Base-by-base conservation (phyloP, 139 green algal genomes). In the Tetradesmus lagerheimii region DNA sequence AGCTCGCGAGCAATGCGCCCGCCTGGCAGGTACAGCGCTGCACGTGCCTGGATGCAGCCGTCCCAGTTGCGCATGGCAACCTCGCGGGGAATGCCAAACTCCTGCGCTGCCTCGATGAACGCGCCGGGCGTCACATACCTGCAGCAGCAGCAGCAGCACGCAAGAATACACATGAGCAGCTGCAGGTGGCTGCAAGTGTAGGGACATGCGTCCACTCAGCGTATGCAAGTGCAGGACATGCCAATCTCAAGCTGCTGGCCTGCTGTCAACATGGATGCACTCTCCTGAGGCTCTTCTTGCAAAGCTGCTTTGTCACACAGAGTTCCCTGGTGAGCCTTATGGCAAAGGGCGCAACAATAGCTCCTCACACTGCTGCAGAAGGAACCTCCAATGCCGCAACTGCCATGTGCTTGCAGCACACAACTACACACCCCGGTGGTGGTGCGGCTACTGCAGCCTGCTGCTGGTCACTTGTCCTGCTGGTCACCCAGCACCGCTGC, bases 111-210 rank as follows among this genome's bases (percentile, higher is more conserved):
- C 93, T 99, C 97, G 18, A 94, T 93, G 71, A 98, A 97, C 0
- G 96, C 97, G 4, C 97, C 97, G 9, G 94, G 94, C 16, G 97
- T 98, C 0, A 97, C 97, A 89, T 98, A 98, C 79, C 96, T 97
- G 93, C 23, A 83, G 18, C 41, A 47, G 77, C 43, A 91, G 35
- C 57, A 38, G 62, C 11, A 4, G 47, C 80, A 74, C 80, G 41
- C 18, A 25, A 83, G 35, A 16, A 34, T 76, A 11, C 29, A 31
- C 14, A 34, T 4, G 66, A 35, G 1, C 14, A 12, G 29, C 15
- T 31, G 5, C 29, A 20, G 66, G 11, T 12, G 66, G 66, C 66
- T 15, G n/a, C n/a, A n/a, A n/a, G n/a, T n/a, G n/a, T n/a, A n/a
- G n/a, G n/a, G n/a, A n/a, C n/a, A n/a, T n/a, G n/a, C n/a, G n/a